These are phyloP conservation scores for Fusarium duplospermum DNA, from an alignment of 2,329 filamentous ascomycete genomes.

Conservation along the genomic window DNA sequence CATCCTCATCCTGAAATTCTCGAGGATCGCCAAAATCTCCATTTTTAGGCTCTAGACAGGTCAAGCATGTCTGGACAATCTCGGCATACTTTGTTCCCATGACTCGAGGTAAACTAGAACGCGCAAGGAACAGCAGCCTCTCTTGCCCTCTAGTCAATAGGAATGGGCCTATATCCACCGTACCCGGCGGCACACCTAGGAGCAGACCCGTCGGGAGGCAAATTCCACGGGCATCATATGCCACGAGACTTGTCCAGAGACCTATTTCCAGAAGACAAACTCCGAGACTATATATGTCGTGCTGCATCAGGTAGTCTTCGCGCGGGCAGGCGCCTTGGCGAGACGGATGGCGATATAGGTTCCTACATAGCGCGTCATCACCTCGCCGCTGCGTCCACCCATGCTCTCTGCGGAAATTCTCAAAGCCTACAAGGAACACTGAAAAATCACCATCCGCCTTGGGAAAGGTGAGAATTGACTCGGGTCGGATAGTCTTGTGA, in stretches of 20 bases:
- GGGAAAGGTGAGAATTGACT: neutral
- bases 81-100: neutral
- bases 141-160: neutral
- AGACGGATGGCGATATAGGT: neutral
- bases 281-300: neutral
- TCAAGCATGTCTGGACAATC: neutral
- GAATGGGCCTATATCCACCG: neutral
- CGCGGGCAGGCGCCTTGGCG: neutral
- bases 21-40: neutral
- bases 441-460: neutral
- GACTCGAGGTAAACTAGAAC: neutral
- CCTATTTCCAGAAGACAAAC: neutral
- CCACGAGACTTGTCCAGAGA: neutral
- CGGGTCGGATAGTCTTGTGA: neutral
- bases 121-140: neutral
- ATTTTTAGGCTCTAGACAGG: neutral
- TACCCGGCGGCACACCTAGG: neutral
- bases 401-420: neutral
- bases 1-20: neutral
- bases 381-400: neutral
- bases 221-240: neutral
- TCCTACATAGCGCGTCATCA: rapidly evolving
- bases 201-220: neutral
- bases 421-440: neutral
- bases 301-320: neutral